phyloP scores from a whole-genome alignment of 1,284 basidiomycete species.

The Mrakiaceae sp. region DNA sequence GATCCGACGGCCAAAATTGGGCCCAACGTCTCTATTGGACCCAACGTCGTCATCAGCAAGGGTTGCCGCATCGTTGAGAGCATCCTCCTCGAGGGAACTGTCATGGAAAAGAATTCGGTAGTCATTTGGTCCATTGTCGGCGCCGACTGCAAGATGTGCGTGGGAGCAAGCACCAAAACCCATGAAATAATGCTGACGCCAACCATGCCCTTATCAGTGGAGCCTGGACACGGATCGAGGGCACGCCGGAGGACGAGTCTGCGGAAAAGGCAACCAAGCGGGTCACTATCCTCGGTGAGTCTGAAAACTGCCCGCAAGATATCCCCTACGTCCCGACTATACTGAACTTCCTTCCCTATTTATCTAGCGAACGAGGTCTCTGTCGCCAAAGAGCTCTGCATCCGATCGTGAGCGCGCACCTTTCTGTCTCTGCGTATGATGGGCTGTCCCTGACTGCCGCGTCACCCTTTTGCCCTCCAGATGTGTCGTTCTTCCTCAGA shows the following conservation, averaged over 20 bases:
- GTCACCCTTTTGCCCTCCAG: conserved; percentile 19
- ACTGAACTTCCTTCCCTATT: neutral
- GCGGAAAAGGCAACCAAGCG: conserved; percentile 29
- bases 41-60: conserved; percentile 35
- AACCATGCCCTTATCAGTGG: conserved; percentile 17
- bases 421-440: conserved; percentile 17
- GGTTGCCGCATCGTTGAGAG: conserved; percentile 40
- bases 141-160: conserved; percentile 26
- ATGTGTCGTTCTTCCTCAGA: conserved; percentile 42
- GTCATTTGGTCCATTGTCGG: conserved; percentile 36
- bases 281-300: conserved; percentile 38
- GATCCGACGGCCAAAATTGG: conserved; percentile 37
- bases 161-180: neutral
- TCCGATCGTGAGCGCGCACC: conserved; percentile 25
- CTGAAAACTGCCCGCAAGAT: neutral
- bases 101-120: conserved; percentile 29
- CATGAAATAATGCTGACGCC: neutral
- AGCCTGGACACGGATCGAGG: conserved; percentile 41
- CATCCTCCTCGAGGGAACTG: conserved; percentile 38
- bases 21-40: conserved; percentile 23
- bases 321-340: neutral
- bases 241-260: conserved; percentile 30
- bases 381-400: conserved; percentile 35
- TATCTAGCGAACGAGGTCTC: conserved; percentile 36
- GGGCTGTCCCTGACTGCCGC: neutral